Evolutionary conservation across 768 basidiomycete species (phyloP).

Genomic region (Hygrophoropsis aurantiaca): DNA sequence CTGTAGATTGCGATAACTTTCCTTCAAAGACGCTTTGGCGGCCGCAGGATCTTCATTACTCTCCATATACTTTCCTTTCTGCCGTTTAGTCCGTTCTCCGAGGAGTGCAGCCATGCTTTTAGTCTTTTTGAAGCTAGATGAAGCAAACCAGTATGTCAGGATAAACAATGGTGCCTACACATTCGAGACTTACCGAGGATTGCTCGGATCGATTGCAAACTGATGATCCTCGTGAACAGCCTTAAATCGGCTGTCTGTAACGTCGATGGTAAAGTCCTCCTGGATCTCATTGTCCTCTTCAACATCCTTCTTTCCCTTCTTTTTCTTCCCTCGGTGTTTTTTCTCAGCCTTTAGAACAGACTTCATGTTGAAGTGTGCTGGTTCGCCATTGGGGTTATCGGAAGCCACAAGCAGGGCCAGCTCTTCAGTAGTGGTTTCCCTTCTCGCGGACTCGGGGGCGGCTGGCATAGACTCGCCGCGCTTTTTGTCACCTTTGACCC

Average conservation of each 20-base stretch:
- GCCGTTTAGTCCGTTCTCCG: slow-evolving; percentile 75
- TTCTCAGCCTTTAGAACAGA: slow-evolving; percentile 88
- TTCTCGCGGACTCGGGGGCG: slow-evolving; percentile 23
- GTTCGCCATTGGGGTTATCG: slow-evolving; percentile 51
- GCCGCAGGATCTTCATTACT: not conserved
- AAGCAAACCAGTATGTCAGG: not conserved
- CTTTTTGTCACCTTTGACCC: slow-evolving; percentile 22
- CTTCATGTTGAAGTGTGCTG: slow-evolving; percentile 88
- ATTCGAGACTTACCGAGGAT: slow-evolving; percentile 77
- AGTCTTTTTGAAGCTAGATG: slow-evolving; percentile 83
- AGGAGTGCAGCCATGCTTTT: slow-evolving; percentile 86
- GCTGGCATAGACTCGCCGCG: slow-evolving; percentile 17
- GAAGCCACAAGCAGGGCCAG: slow-evolving; percentile 61
- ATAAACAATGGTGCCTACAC: not conserved
- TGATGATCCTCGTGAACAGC: slow-evolving; percentile 85
- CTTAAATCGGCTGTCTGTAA: slow-evolving; percentile 86
- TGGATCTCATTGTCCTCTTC: slow-evolving; percentile 65
- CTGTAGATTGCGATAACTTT: slow-evolving; percentile 44
- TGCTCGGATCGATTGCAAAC: slow-evolving; percentile 94
- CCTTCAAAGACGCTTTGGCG: slow-evolving; percentile 3
- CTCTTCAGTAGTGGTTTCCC: slow-evolving; percentile 59
- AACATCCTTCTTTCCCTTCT: slow-evolving; percentile 38
- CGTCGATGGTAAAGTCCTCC: slow-evolving; percentile 79
- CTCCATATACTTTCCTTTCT: slow-evolving; percentile 33
- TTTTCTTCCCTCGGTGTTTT: slow-evolving; percentile 39